These are phyloP conservation scores for Pythium phragmiticola DNA, from an alignment of 352 stramenopile species.

Conservation along the genomic window DNA sequence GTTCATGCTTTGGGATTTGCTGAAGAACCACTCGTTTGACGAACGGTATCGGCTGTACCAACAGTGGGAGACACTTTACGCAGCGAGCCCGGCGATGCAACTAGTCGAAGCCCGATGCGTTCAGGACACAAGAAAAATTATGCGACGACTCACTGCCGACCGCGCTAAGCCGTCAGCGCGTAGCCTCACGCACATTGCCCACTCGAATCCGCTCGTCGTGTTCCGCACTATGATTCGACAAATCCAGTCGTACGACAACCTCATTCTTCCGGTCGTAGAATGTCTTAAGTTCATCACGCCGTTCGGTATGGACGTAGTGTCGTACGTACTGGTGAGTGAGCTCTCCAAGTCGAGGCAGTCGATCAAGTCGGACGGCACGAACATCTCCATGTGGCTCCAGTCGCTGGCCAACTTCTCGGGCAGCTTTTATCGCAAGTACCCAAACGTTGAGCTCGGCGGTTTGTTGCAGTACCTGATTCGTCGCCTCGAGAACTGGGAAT, in stretches of 20 bases:
- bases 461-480: slow-evolving; percentile 91
- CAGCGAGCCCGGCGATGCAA: slow-evolving; percentile 53
- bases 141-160: slow-evolving; percentile 81
- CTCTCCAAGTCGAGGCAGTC: slow-evolving; percentile 82
- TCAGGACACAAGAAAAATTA: slow-evolving; percentile 68
- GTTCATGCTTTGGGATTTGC: slow-evolving; percentile 81
- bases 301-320: slow-evolving; percentile 93
- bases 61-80: slow-evolving; percentile 69
- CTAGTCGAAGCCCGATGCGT: slow-evolving; percentile 70
- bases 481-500: slow-evolving; percentile 83
- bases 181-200: slow-evolving; percentile 84
- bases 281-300: slow-evolving; percentile 94
- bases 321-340: slow-evolving; percentile 91
- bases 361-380: slow-evolving; percentile 87
- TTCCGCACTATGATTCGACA: slow-evolving; percentile 94
- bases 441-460: slow-evolving; percentile 89
- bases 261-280: slow-evolving; percentile 96
- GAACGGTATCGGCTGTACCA: slow-evolving; percentile 83
- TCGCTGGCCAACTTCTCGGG: slow-evolving; percentile 94
- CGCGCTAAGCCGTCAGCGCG: slow-evolving; percentile 75
- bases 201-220: slow-evolving; percentile 93
- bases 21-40: slow-evolving; percentile 76
- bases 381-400: slow-evolving; percentile 93
- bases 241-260: slow-evolving; percentile 97
- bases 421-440: slow-evolving; percentile 94